Evolutionary conservation across 2,329 filamentous ascomycete species (phyloP).

Genomic region (Pseudocercospora crystallina): DNA sequence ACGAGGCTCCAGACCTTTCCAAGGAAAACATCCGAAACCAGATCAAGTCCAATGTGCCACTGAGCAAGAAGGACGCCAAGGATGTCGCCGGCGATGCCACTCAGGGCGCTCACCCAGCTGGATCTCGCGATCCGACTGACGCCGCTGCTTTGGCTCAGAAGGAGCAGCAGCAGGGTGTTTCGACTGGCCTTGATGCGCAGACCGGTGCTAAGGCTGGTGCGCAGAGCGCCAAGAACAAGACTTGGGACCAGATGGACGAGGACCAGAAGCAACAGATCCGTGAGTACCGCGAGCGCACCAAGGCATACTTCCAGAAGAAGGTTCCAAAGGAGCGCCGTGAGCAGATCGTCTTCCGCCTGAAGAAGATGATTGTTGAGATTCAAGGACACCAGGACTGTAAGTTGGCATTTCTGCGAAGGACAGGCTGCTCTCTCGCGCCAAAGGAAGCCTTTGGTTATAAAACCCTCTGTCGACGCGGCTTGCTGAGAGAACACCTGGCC

Average conservation of each 20-base stretch:
- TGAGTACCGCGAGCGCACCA: conserved; percentile 53
- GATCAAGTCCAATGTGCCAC: conserved; percentile 58
- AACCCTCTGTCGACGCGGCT: too few species aligned
- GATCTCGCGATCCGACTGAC: conserved; percentile 55
- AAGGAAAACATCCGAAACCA: conserved; percentile 69
- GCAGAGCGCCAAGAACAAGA: conserved; percentile 53
- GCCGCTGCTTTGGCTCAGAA: conserved; percentile 55
- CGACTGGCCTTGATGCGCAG: conserved; percentile 54
- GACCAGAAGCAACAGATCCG: conserved; percentile 52
- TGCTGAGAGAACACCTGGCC: too few species aligned
- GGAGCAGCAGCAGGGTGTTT: conserved; percentile 50
- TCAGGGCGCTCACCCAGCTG: conserved; percentile 57
- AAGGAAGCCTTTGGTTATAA: too few species aligned
- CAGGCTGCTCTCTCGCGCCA: neutral
- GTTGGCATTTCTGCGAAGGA: conserved; percentile 27
- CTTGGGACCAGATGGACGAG: conserved; percentile 62
- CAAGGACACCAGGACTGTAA: conserved; percentile 88
- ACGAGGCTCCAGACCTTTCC: conserved; percentile 58
- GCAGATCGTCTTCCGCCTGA: conserved; percentile 86
- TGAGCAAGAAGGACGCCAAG: conserved; percentile 59
- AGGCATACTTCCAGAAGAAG: conserved; percentile 79
- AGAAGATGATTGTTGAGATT: conserved; percentile 97
- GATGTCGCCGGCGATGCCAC: conserved; percentile 60
- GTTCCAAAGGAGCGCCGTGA: conserved; percentile 90
- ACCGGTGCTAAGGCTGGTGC: conserved; percentile 51